Conservation (phyloP, 768 basidiomycete genomes). For the Termitomyces titanicus region DNA sequence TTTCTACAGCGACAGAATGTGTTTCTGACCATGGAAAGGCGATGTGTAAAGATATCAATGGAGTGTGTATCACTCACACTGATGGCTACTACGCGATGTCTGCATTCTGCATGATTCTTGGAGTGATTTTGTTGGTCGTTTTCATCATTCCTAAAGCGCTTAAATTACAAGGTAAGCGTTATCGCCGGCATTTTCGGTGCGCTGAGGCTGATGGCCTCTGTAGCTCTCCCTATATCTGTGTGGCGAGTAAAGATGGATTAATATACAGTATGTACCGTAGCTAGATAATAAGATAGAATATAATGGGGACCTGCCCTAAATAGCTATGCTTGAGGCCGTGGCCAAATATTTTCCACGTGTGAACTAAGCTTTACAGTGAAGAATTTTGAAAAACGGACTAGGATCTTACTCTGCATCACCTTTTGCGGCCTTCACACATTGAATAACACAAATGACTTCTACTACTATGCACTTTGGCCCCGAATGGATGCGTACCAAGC, state of each 20-base stretch:
- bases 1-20: slow-evolving; percentile 70
- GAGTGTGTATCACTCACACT: slow-evolving; percentile 75
- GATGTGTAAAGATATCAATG: slow-evolving; percentile 69
- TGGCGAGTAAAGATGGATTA: slow-evolving; percentile 65
- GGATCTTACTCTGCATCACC: slow-evolving; percentile 16
- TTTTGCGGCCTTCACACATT: slow-evolving; percentile 12
- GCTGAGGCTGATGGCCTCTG: slow-evolving; percentile 9
- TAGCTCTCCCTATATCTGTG: slow-evolving; percentile 64
- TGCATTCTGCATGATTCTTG: slow-evolving; percentile 72
- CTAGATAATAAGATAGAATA: neutral
- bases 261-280: slow-evolving; percentile 4
- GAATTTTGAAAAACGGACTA: slow-evolving; percentile 30
- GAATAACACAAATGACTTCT: slow-evolving; percentile 40
- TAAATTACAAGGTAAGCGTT: slow-evolving; percentile 73
- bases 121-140: slow-evolving; percentile 64
- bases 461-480: slow-evolving; percentile 89
- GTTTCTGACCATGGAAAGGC: slow-evolving; percentile 89
- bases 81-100: slow-evolving; percentile 94
- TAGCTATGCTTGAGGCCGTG: slow-evolving; percentile 9
- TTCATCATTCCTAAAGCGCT: slow-evolving; percentile 85
- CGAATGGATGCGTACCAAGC: slow-evolving; percentile 89
- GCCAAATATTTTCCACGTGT: slow-evolving; percentile 41
- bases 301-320: slow-evolving; percentile 37
- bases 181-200: neutral
- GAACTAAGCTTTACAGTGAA: slow-evolving; percentile 25